Base-by-base conservation (phyloP, 345 rosid species). In the Citrus mangshanensis region DNA sequence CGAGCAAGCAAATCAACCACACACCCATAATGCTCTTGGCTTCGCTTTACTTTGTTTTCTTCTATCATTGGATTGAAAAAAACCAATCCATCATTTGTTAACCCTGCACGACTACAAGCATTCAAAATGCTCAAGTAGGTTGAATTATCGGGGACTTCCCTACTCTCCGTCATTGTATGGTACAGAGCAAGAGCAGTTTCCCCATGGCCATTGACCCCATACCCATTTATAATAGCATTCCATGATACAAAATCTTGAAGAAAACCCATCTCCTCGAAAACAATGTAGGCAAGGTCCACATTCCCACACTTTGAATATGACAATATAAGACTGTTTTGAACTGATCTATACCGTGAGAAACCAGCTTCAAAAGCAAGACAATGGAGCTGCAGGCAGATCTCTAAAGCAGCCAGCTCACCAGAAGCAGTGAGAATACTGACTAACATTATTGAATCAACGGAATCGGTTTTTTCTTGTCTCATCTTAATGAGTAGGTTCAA, bases 251-350 rank as follows among this genome's bases (percentile, higher is more conserved):
- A 64, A 82, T 85, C 70, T 55, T n/a, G 78, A 72, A 77, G 86
- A 75, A 24, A 69, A 68, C 83, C 83, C 89, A 81, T 84, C 74
- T 87, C 86, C 72, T 81, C 24, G 34, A 85, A 87, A 34, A 62
- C 79, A 62, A 24, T 13, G 24, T 79, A 13, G 5, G 90, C 82
- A 37, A 82, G 74, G 21, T 81, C 81, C 68, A 80, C 80, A 54
- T 68, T 77, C 55, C 90, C 88, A 46, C 90, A 85, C 54, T 85
- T 89, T 5, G 88, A 84, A 73, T 89, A 89, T 59, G 92, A 78
- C 14, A 90, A 82, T 77, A 87, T 81, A 6, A 87, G 86, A 79
- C 84, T 79, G 62, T 85, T 89, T 46, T 82, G 86, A 81, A 87
- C 82, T 65, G 78, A 58, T 71, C 76, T 78, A 73, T 67, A 66